Evolutionary conservation across 2,329 filamentous ascomycete genomes (phyloP).

Genomic region (Eutypella sp.): DNA sequence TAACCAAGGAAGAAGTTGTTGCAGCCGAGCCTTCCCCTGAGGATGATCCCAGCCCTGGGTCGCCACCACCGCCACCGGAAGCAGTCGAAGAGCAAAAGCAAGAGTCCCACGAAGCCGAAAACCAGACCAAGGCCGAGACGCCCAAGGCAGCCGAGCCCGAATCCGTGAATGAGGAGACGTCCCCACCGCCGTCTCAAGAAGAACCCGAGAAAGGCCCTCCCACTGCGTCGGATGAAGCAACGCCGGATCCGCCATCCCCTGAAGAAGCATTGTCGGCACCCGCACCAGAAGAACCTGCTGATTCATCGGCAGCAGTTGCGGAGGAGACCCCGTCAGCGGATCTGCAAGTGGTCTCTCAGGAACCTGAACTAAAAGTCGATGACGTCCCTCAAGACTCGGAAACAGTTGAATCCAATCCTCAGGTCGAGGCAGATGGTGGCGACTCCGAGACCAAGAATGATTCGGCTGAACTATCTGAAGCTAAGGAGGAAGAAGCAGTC

Average conservation of each 20-base stretch:
- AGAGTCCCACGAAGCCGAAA: not conserved
- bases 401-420: too few relatives aligned
- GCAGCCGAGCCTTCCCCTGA: not conserved
- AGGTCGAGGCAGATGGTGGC: too few relatives aligned
- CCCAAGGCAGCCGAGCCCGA: not conserved
- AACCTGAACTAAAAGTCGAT: too few relatives aligned
- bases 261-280: not conserved
- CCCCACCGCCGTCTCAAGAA: not conserved
- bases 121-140: too few relatives aligned
- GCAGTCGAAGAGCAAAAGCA: not conserved
- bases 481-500: too few relatives aligned
- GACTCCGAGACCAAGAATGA: too few relatives aligned
- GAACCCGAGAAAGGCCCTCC: not conserved
- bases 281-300: not conserved
- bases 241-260: not conserved
- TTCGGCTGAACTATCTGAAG: too few relatives aligned
- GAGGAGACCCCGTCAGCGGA: not conserved
- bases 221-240: not conserved
- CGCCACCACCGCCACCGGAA: not conserved
- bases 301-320: not conserved
- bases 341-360: not conserved
- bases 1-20: not conserved
- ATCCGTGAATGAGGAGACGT: not conserved
- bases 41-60: not conserved
- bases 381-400: too few relatives aligned